Base-by-base conservation (phyloP, 805 yeast genomes). In the Scheffersomyces amazonensis region DNA sequence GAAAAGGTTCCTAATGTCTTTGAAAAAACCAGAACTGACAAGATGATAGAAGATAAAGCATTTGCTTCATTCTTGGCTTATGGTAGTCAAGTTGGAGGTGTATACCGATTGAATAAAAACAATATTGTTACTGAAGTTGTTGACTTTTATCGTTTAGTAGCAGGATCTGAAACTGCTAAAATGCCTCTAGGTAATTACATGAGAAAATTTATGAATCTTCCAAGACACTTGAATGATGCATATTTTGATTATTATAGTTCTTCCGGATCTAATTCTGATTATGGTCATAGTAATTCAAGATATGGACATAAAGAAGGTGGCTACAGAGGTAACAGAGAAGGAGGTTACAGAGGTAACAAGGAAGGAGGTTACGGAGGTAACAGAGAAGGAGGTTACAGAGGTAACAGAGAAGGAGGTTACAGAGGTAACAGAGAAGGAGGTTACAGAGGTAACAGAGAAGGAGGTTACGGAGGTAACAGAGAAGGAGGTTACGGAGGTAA, bases 41-140 rank as follows among this genome's bases (percentile, higher is more conserved):
- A 46, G 5, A 53, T 52, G 10, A 55, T 50, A 6, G 45, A 53
- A 17, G 57, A 53, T 21, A 52, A 50, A n/a, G 56, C 56, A 42
- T 48, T 54, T 30, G 40, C 33, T 23, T 49, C 62, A 15, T 48
- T 54, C 46, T 42, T 63, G 38, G 54, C 60, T 2, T 66, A 52
- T 46, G 56, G 62, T 36, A 48, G 51, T 10, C 59, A 55, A 42
- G 50, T 62, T 48, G 27, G 16, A 19, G n/a, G 19, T 19, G 10
- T 24, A 4, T 24, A 32, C 18, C 16, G 34, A 16, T 41, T 61
- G 19, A 43, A 48, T 34, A 38, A 56, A 33, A 48, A 48, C 9
- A 58, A 50, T 13, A 42, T 64, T 15, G 52, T 68, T 18, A 50
- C 53, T 16, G 73, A 68, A 40, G 47, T 62, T 21, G 49, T 60